Percentiles rank a stretch among this genome's conserved stretches.
phyloP scores from a whole-genome alignment of 129 eudicot genomes.

The Helichrysum umbraculigerum region DNA sequence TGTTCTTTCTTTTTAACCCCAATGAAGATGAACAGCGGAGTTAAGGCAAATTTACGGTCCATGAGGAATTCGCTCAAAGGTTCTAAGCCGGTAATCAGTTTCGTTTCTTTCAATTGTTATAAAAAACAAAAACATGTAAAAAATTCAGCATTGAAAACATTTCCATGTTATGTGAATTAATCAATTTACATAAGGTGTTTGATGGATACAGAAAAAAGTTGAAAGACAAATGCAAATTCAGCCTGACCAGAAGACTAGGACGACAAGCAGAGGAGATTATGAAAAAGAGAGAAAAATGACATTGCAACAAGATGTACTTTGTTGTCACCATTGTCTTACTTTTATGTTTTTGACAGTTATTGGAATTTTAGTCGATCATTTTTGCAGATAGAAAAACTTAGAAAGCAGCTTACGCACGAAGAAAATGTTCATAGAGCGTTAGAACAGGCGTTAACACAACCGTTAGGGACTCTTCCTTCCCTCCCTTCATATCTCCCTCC shows the following conservation, averaged over 20 bases:
- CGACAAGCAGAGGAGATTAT: constrained; percentile 35
- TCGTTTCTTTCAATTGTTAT: not conserved
- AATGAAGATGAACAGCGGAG: constrained; percentile 44
- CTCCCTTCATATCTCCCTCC: constrained; percentile 79
- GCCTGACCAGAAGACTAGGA: constrained; percentile 37
- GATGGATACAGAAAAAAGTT: constrained; percentile 34
- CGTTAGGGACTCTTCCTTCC: constrained; percentile 69
- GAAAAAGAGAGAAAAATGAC: constrained; percentile 55
- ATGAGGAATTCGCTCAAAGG: constrained; percentile 41
- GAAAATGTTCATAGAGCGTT: constrained; percentile 78
- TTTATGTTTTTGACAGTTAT: not conserved
- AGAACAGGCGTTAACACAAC: constrained; percentile 70
- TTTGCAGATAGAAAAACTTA: constrained; percentile 70
- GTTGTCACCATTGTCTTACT: constrained; percentile 5
- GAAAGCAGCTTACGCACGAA: constrained; percentile 69
- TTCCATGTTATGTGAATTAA: not conserved
- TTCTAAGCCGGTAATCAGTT: constrained; percentile 40
- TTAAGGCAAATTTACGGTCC: constrained; percentile 36
- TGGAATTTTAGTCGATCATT: not conserved
- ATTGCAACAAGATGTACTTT: constrained; percentile 69
- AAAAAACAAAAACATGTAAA: no score
- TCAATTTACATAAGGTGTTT: constrained; percentile 18
- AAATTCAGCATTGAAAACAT: not conserved
- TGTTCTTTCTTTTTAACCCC: not conserved
- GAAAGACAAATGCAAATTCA: constrained; percentile 39